phyloP scores from a whole-genome alignment of 2,329 filamentous ascomycete genomes.

The Scortechinia acanthostroma region DNA sequence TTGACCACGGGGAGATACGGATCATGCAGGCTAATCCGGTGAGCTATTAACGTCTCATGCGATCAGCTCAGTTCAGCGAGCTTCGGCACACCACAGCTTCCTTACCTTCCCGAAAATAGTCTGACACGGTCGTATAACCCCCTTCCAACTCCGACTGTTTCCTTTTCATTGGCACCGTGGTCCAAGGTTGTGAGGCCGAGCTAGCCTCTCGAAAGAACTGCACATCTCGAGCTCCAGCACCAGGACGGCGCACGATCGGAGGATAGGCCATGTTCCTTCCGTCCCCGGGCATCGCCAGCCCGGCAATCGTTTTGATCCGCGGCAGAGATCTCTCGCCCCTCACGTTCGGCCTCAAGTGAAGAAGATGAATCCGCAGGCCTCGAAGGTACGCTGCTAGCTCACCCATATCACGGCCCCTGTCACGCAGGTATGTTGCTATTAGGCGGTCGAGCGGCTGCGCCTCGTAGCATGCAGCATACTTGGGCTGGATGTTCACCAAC shows the following conservation, averaged over 20 bases:
- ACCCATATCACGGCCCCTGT: constrained; percentile 2
- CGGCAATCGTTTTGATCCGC: constrained; percentile 25
- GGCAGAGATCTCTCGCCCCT: constrained; percentile 17
- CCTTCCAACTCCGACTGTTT: no score
- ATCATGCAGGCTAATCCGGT: constrained; percentile 17
- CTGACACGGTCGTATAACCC: no score
- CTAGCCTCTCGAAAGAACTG: no score
- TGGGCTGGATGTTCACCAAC: constrained; percentile 46
- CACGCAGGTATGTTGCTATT: constrained; percentile 20
- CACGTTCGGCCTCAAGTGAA: constrained; percentile 23
- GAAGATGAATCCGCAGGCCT: constrained; percentile 23
- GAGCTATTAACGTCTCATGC: no score
- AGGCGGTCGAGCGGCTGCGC: constrained; percentile 24
- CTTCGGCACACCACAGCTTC: no score
- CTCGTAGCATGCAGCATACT: constrained; percentile 40
- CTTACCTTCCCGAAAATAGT: no score
- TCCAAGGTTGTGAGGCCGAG: no score
- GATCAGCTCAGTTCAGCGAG: no score
- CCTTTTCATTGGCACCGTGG: no score
- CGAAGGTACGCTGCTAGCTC: constrained; percentile 24
- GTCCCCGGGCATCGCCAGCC: constrained; percentile 23
- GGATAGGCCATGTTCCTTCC: constrained; percentile 11
- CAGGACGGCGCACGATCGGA: no score
- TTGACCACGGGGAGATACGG: constrained; percentile 55
- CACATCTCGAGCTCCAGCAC: no score